Evolutionary conservation across 352 stramenopile genomes (phyloP), one percentile per base, ranked within the genome.

Genomic region (Globisporangium emineosum): DNA sequence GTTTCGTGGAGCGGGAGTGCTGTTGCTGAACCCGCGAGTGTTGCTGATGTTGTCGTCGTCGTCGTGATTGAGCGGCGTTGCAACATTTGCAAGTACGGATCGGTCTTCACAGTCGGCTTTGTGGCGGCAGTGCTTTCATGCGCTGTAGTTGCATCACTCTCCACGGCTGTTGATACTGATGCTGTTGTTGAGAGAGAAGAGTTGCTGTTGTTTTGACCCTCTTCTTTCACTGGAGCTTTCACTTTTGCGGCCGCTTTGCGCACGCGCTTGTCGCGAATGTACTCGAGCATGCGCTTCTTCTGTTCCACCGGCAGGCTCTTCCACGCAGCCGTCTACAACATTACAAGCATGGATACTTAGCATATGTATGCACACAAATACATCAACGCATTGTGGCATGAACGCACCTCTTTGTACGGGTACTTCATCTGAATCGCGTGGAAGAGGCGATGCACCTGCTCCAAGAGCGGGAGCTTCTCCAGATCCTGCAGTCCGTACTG

Each of bases 401-500:
- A 21, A 65, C 21, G 58, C 40, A 90, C 83, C 73, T 94, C 81
- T 54, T 83, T 90, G 71, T 95, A 95, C 21, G 85, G 85, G 57
- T 95, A 95, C 52, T 84, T 73, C 53, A 77, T 68, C 69, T 93
- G 76, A 55, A 95, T 95, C 33, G 87, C 87, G 66, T 95, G 84
- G 61, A 93, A 90, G 8, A 95, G 70, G 0, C 87, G 79, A 66
- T 95, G 87, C 50, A 95, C 83, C 60, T 93, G 87, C 68, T 95
- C 87, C 60, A 94, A 67, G 53, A 95, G 76, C 43, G 87, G 87
- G 32, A 95, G 74, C 30, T 67, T 65, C 40, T 72, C 77, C 45
- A 95, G 73, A 50, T 82, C 82, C 29, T 77, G 65, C 21, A 95
- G 80, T 5, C 85, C 87, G 37, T 82, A 95, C 74, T 93, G 78